Base-by-base conservation (phyloP, 805 yeast species). In the Vanderwaltozyma polyspora region DNA sequence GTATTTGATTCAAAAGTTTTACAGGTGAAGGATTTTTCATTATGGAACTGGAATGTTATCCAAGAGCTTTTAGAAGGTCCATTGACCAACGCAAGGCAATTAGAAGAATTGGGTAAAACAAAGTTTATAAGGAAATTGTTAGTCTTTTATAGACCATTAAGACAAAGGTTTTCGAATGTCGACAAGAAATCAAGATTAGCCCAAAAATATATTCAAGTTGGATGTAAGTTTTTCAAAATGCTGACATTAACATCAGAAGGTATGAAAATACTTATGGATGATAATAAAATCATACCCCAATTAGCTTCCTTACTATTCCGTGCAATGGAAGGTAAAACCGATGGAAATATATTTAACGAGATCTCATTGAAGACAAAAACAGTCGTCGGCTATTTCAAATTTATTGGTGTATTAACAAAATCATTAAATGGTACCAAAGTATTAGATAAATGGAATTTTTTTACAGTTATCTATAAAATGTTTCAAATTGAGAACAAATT, bases 61-160 rank as follows among this genome's bases (percentile, higher is more conserved):
- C 62, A 71, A 13, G 80, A 76, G 38, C 59, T 91, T n/a, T 69
- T 85, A 45, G 78, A 71, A 44, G 95, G 95, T 0, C 95, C 96
- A 0, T 57, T 91, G n/a, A 57, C 72, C 38, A 78, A 74, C 46
- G 78, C 82, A 0, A 72, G 66, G 42, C 64, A 84, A 32, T 65
- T 91, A 28, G 94, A 85, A 22, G 97, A 89, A 37, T 63, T 80
- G 1, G 66, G 76, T 24, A 75, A 70, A 45, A 85, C 96, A 1
- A 89, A 87, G 48, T 84, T 91, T 48, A 67, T 87, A 52, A 87
- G 89, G 51, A 62, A 95, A 36, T 54, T 91, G 18, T 55, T 87
- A 46, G 82, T 94, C 2, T 91, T 89, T 52, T 89, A 76, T 52
- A 66, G 97, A 35, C 98, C 99, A 0, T 80, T 87, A 61, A 87